phyloP scores from a whole-genome alignment of 129 eudicot genomes.

The Flaveria brownii region DNA sequence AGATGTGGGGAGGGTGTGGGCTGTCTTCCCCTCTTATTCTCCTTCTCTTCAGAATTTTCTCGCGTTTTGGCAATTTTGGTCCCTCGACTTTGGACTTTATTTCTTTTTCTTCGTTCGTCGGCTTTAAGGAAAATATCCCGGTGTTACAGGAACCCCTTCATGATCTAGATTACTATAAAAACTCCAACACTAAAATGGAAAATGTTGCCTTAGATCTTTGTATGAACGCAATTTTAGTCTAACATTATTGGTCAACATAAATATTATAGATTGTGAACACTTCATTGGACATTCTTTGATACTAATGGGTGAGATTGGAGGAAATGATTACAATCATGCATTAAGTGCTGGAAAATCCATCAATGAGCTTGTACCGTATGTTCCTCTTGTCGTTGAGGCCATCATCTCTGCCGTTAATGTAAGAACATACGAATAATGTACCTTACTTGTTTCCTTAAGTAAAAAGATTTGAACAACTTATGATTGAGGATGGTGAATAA shows the following conservation, averaged over 20 bases:
- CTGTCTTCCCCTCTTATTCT: too few species aligned
- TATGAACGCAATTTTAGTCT: too few species aligned
- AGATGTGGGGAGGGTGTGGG: too few species aligned
- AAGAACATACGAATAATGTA: conserved; percentile 16
- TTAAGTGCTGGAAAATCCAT: conserved; percentile 21
- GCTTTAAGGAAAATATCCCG: too few species aligned
- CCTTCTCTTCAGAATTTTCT: too few species aligned
- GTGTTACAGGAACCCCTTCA: too few species aligned
- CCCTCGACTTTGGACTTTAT: too few species aligned
- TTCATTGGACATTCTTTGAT: conserved; percentile 24
- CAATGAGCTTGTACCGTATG: conserved; percentile 23
- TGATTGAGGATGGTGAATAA: background rate
- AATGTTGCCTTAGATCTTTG: too few species aligned
- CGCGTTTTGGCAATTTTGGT: too few species aligned
- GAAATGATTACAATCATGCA: conserved; percentile 43
- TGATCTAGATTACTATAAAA: background rate
- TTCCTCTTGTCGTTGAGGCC: conserved; percentile 30
- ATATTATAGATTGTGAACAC: conserved; percentile 18
- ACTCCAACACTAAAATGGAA: too few species aligned
- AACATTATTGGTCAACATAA: background rate
- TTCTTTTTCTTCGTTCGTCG: too few species aligned
- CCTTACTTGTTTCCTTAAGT: background rate
- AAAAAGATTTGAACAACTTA: background rate
- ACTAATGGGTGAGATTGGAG: conserved; percentile 41
- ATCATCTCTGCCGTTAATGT: conserved; percentile 22